Conservation (phyloP, 192 early-diverging fungal genomes). For the Chytriomyces sp. region DNA sequence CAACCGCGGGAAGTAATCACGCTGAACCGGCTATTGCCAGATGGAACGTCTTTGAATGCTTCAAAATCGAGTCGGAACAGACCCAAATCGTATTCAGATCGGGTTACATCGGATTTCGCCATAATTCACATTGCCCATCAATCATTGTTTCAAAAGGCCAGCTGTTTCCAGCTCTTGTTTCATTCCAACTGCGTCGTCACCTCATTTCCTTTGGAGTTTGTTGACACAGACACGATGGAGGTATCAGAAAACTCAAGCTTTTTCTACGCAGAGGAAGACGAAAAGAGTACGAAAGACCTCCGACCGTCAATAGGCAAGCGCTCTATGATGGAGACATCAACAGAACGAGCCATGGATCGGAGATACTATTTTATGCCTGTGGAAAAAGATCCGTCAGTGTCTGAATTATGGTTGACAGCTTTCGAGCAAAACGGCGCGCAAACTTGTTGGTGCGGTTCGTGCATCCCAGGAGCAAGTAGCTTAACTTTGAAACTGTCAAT, state of each 20-base stretch:
- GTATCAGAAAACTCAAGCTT: constrained; percentile 30
- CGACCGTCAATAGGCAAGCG: constrained; percentile 29
- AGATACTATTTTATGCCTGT: constrained; percentile 31
- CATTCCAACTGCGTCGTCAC: background rate
- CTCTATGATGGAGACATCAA: background rate
- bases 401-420: constrained; percentile 4
- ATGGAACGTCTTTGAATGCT: background rate
- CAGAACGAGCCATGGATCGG: background rate
- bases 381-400: constrained; percentile 2
- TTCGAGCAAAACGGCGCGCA: constrained; percentile 11
- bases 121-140: constrained; percentile 42
- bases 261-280: constrained; percentile 26
- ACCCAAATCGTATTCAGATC: constrained; percentile 10
- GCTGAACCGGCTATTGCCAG: background rate
- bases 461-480: background rate
- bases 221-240: constrained; percentile 14
- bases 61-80: background rate
- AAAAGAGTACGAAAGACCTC: constrained; percentile 31
- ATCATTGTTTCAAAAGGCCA: constrained; percentile 42
- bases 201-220: constrained; percentile 8
- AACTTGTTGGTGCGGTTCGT: constrained; percentile 19
- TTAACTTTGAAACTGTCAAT: constrained; percentile 37
- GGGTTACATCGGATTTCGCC: constrained; percentile 30
- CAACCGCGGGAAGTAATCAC: constrained; percentile 25
- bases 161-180: constrained; percentile 46